phyloP scores from a whole-genome alignment of 1,284 basidiomycete genomes.

The Pterulicium gracile region DNA sequence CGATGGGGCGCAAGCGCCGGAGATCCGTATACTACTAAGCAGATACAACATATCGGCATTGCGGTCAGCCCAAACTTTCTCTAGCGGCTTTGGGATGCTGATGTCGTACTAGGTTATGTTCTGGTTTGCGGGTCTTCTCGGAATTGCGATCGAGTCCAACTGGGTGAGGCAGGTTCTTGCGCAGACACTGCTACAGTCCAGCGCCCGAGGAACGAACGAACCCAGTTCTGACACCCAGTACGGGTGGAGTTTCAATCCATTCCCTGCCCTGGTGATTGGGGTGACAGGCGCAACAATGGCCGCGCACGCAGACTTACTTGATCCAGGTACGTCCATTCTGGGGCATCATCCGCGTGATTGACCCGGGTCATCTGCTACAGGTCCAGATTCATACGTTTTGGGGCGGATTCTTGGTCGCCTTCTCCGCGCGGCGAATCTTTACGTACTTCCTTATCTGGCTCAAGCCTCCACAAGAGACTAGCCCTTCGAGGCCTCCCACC shows the following conservation, averaged over 20 bases:
- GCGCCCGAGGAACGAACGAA: not conserved
- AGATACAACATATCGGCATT: constrained; percentile 93
- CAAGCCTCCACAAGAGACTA: constrained; percentile 58
- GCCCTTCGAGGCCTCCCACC: constrained; percentile 90
- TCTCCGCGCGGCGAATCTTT: constrained; percentile 65
- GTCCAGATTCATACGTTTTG: constrained; percentile 86
- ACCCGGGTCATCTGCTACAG: constrained; percentile 20
- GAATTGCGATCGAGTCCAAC: constrained; percentile 84
- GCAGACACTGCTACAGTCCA: constrained; percentile 26
- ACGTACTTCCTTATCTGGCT: constrained; percentile 97
- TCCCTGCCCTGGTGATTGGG: constrained; percentile 89
- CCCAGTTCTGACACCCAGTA: constrained; percentile 27
- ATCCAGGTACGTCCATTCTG: constrained; percentile 49
- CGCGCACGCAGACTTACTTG: constrained; percentile 84
- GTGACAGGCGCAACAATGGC: constrained; percentile 93
- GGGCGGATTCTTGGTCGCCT: constrained; percentile 85
- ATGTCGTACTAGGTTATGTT: constrained; percentile 59
- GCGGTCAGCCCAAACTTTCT: constrained; percentile 44
- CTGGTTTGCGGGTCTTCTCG: constrained; percentile 87
- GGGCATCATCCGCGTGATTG: constrained; percentile 1
- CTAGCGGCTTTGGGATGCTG: constrained; percentile 1
- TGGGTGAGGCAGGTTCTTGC: constrained; percentile 61
- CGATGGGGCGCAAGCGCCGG: constrained; percentile 76
- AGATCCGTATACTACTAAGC: constrained; percentile 84
- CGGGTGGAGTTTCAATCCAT: constrained; percentile 81